Percentiles rank a stretch among this genome's conserved stretches.
These are phyloP conservation scores for Neurospora africana DNA, from an alignment of 495 filamentous ascomycete species.

Conservation along the genomic window DNA sequence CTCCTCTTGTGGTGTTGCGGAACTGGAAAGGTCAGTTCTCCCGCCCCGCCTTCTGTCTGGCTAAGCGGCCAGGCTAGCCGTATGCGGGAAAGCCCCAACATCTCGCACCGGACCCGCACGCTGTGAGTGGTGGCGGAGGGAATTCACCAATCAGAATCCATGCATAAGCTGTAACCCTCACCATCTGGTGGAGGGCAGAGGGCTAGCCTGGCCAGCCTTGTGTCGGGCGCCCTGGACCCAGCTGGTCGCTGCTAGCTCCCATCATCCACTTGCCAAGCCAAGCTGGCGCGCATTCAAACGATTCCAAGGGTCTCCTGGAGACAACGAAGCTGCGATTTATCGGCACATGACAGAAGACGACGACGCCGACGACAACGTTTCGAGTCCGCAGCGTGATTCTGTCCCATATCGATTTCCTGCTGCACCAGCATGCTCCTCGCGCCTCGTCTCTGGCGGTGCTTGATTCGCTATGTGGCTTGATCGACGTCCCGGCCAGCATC, in stretches of 20 bases:
- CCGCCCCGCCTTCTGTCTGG: background rate
- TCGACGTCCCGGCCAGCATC: constrained; percentile 65
- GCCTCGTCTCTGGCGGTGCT: background rate
- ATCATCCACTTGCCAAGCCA: background rate
- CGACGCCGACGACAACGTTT: background rate
- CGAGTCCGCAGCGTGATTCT: background rate
- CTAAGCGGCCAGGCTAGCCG: background rate
- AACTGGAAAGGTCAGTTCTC: background rate
- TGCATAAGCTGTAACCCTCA: background rate
- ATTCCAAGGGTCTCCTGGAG: background rate
- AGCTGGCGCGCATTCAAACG: background rate
- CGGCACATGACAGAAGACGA: background rate
- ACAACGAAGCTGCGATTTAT: background rate
- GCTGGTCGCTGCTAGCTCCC: background rate
- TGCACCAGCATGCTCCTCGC: background rate
- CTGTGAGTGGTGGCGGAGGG: background rate
- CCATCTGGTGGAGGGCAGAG: background rate
- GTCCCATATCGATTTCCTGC: background rate
- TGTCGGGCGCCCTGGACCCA: background rate
- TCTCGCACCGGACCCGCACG: background rate
- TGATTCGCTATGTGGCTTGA: constrained; percentile 69
- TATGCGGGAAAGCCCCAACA: background rate
- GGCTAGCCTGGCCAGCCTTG: background rate
- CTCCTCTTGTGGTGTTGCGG: background rate
- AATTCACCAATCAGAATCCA: background rate